phyloP scores from a whole-genome alignment of 306 rosid species.

The Oemleria cerasiformis region DNA sequence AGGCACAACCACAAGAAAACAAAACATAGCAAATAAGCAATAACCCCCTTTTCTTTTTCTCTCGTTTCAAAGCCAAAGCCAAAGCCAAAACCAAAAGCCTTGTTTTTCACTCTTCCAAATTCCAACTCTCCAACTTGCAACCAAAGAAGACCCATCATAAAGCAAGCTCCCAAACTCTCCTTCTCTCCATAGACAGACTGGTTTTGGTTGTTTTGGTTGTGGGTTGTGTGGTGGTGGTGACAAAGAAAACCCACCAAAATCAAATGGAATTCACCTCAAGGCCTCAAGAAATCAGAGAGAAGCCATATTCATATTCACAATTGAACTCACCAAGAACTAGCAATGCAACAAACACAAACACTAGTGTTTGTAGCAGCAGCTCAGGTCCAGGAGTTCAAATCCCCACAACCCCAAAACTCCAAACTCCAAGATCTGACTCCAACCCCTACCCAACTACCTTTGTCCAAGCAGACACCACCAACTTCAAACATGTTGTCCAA shows the following conservation, averaged over 20 bases:
- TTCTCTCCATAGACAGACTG: constrained; percentile 1
- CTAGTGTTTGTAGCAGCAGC: constrained; percentile 22
- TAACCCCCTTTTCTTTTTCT: constrained; percentile 14
- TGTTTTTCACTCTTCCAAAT: constrained; percentile 49
- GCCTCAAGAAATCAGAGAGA: constrained; percentile 49
- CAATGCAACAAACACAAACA: background rate
- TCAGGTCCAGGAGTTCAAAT: constrained; percentile 43
- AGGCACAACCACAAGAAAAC: constrained; percentile 26
- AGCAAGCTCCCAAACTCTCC: background rate
- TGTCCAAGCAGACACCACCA: constrained; percentile 88
- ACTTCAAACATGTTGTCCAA: constrained; percentile 94
- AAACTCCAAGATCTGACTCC: constrained; percentile 87
- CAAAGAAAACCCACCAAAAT: constrained; percentile 26
- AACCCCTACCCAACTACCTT: constrained; percentile 91
- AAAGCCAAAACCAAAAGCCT: constrained; percentile 31
- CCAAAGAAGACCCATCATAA: constrained; percentile 27
- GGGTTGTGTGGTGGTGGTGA: background rate
- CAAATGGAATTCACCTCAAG: constrained; percentile 67
- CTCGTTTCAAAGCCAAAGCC: constrained; percentile 5
- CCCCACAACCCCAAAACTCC: constrained; percentile 52
- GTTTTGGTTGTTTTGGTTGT: background rate
- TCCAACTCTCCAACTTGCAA: constrained; percentile 22
- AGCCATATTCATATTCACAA: constrained; percentile 37
- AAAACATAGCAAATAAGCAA: constrained; percentile 43
- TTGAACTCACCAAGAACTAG: constrained; percentile 65